A percentile compares a stretch with the other conserved stretches of the same genome.
Evolutionary conservation across 2,329 filamentous ascomycete species (phyloP).

Genomic region (Cladosporium sp.): DNA sequence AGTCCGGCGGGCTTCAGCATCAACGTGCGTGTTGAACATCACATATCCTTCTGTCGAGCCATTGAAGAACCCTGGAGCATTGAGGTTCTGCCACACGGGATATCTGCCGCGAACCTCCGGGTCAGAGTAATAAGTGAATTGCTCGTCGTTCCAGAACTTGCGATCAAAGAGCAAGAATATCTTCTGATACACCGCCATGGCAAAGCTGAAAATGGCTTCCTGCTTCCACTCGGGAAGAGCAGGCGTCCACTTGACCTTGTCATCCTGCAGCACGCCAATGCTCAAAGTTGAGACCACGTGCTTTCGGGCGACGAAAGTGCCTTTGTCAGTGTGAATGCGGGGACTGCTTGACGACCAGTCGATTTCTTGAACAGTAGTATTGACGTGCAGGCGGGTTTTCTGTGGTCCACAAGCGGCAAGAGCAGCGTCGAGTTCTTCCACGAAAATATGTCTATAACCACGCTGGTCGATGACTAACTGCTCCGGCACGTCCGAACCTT

Average conservation of each 20-base stretch:
- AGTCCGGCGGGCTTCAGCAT: conserved; percentile 52
- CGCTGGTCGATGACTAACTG: conserved; percentile 6
- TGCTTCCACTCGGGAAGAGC: conserved; percentile 61
- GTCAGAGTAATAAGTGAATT: conserved; percentile 53
- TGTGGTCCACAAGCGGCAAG: neutral
- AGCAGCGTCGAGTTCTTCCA: conserved; percentile 7
- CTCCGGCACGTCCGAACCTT: conserved; percentile 1
- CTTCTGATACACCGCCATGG: conserved; percentile 70
- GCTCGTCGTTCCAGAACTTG: conserved; percentile 59
- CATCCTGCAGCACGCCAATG: conserved; percentile 62
- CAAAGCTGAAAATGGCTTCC: conserved; percentile 59
- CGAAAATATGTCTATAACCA: conserved; percentile 10
- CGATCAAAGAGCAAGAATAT: conserved; percentile 66
- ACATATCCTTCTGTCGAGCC: conserved; percentile 54
- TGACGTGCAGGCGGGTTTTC: neutral
- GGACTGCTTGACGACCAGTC: conserved; percentile 17
- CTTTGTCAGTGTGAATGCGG: conserved; percentile 24
- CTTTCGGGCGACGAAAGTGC: conserved; percentile 35
- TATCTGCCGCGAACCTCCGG: conserved; percentile 49
- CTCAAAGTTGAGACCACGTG: conserved; percentile 66
- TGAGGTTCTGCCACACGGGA: conserved; percentile 62
- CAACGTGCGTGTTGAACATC: conserved; percentile 61
- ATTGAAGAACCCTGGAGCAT: conserved; percentile 51
- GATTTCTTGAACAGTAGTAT: conserved; percentile 7
- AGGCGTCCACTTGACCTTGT: conserved; percentile 56